Evolutionary conservation across 1,139 yeast genomes (phyloP), one percentile per base, ranked within the genome.

Genomic region (Saccharomyces hybrid): DNA sequence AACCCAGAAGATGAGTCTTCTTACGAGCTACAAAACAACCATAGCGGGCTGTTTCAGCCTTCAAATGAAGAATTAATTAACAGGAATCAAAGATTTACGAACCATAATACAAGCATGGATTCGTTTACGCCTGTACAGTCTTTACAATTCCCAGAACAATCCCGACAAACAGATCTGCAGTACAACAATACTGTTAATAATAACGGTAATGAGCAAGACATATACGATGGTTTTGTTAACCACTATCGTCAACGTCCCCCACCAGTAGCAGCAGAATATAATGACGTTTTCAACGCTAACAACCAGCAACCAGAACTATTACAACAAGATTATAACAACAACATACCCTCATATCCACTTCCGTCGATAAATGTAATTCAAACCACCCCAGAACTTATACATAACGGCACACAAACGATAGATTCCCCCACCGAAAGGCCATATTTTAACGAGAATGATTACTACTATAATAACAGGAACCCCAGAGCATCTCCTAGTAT

Each of bases 351-450:
- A 14, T 53, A 51, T 46, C 51, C 42, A 11, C 46, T 57, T 23
- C 64, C 65, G 1, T 46, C 56, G 8, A 61, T 61, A 38, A 62
- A 61, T 42, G 55, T 62, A 1, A 58, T 59, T 41, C 64, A 61
- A 46, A 56, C 56, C n/a, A 53, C 64, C 6, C 58, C 59, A 5
- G 61, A 58, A 49, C 47, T 58, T 6, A 53, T 51, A 11, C 55
- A 56, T 47, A 16, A 14, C 38, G 31, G 47, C 50, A 11, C 51
- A n/a, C 56, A 56, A 47, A 20, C 57, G 26, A 46, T 46, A 31
- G 47, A 50, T 20, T 16, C 23, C 3, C 20, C 49, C 38, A 13
- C 50, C n/a, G 28, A 29, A 47, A 46, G 49, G 31, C 56, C 47
- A 6, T 57, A 54, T 34, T 59, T 53, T 31, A 61, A 59, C 51